Percentiles rank a stretch among this genome's conserved stretches.
phyloP scores from a whole-genome alignment of 805 yeast species.

The Candida pini region DNA sequence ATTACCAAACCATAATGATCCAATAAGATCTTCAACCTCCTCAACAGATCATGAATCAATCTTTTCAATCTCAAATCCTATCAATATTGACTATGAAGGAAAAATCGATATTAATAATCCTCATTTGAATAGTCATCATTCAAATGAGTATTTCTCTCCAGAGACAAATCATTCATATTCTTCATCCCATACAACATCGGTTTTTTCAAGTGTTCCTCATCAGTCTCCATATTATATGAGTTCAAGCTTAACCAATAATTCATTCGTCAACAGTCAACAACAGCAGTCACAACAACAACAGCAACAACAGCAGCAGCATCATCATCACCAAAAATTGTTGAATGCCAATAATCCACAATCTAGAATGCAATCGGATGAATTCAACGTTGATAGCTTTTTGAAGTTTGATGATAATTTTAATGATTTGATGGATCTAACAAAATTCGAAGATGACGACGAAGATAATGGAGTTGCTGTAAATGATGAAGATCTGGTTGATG shows the following conservation, averaged over 20 bases:
- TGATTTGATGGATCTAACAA: conserved; percentile 25
- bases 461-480: too few relatives aligned
- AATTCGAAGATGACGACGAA: conserved; percentile 15
- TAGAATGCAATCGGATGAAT: conserved; percentile 16
- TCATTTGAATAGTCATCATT: too few relatives aligned
- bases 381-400: conserved; percentile 28
- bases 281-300: conserved; percentile 5
- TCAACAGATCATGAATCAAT: conserved; percentile 11
- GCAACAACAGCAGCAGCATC: conserved; percentile 3
- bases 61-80: conserved; percentile 18
- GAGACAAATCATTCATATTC: conserved; percentile 22
- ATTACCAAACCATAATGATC: conserved; percentile 4
- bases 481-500: too few relatives aligned
- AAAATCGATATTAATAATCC: too few relatives aligned
- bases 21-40: conserved; percentile 2
- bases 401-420: conserved; percentile 25
- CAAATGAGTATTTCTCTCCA: conserved; percentile 20
- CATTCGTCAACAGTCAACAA: conserved; percentile 1
- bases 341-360: neutral
- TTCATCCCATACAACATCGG: conserved; percentile 19
- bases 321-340: conserved; percentile 2
- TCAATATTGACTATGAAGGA: conserved; percentile 19
- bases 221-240: conserved; percentile 6
- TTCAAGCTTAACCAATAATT: conserved; percentile 3
- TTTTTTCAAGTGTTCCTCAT: conserved; percentile 11